Percentiles rank a stretch among this genome's conserved stretches.
Evolutionary conservation across 2,329 filamentous ascomycete genomes (phyloP).

Genomic region (Nothopassalora personata): DNA sequence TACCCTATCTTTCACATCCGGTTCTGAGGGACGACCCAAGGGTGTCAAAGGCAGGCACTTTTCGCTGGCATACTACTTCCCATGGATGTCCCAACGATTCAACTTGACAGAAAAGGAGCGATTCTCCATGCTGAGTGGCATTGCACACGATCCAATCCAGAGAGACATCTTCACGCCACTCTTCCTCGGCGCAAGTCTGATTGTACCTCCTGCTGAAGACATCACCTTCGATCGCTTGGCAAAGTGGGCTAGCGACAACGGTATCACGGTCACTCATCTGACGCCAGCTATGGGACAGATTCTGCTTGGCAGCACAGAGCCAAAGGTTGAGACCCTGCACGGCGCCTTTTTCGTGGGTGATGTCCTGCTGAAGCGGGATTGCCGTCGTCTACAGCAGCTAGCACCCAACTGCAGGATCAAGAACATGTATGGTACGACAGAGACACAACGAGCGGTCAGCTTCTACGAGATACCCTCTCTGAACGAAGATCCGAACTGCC

Average conservation of each 20-base stretch:
- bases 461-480: constrained; percentile 73
- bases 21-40: constrained; percentile 74
- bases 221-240: constrained; percentile 81
- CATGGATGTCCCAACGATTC: constrained; percentile 88
- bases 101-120: constrained; percentile 63
- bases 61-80: constrained; percentile 77
- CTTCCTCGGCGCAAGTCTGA: constrained; percentile 72
- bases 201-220: constrained; percentile 74
- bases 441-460: constrained; percentile 74
- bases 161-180: constrained; percentile 84
- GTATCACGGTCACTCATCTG: constrained; percentile 75
- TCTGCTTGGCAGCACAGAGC: constrained; percentile 77
- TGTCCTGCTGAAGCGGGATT: constrained; percentile 78
- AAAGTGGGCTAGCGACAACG: constrained; percentile 78
- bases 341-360: constrained; percentile 90
- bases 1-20: constrained; percentile 60
- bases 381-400: constrained; percentile 66
- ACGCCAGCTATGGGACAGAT: constrained; percentile 98
- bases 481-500: constrained; percentile 56
- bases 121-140: constrained; percentile 81
- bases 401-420: constrained; percentile 70
- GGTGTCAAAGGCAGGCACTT: constrained; percentile 85
- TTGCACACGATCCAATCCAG: constrained; percentile 64
- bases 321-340: constrained; percentile 54
- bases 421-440: constrained; percentile 86